These are phyloP conservation scores for Allantophomopsis cytisporea DNA, from an alignment of 2,329 filamentous ascomycete species.

Conservation along the genomic window DNA sequence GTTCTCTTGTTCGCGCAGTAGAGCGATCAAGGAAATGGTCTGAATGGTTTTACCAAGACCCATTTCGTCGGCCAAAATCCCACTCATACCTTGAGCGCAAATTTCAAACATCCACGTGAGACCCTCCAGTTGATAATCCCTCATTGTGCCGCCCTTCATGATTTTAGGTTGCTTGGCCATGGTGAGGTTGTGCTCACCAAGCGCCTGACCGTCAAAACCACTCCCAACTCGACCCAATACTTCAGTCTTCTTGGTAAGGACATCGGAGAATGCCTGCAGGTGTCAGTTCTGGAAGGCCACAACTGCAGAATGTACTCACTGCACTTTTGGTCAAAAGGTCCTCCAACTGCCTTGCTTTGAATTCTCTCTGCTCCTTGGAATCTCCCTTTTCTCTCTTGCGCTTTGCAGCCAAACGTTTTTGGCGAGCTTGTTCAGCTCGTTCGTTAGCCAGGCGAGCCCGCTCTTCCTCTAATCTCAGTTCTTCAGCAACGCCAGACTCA, in stretches of 20 bases:
- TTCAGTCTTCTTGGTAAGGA: constrained; percentile 49
- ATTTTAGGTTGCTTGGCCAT: constrained; percentile 79
- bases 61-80: constrained; percentile 47
- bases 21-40: constrained; percentile 43
- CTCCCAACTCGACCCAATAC: constrained; percentile 48
- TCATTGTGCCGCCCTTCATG: constrained; percentile 79
- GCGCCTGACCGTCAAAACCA: constrained; percentile 41
- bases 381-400: constrained; percentile 31
- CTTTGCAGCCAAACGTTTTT: constrained; percentile 19
- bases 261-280: constrained; percentile 37
- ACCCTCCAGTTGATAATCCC: constrained; percentile 87
- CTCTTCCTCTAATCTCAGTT: constrained; percentile 25
- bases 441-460: constrained; percentile 32
- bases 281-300: not conserved
- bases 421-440: constrained; percentile 22
- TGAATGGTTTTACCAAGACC: constrained; percentile 44
- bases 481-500: constrained; percentile 3
- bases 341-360: constrained; percentile 44
- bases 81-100: constrained; percentile 52
- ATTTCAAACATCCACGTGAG: constrained; percentile 75
- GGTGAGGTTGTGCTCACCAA: constrained; percentile 53
- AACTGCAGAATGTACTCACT: not conserved
- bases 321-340: constrained; percentile 44
- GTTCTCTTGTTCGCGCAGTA: constrained; percentile 73
- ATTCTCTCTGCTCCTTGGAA: constrained; percentile 38